Evolutionary conservation across 2,329 filamentous ascomycete genomes (phyloP).

Genomic region (Dryadomyces quercivorus): DNA sequence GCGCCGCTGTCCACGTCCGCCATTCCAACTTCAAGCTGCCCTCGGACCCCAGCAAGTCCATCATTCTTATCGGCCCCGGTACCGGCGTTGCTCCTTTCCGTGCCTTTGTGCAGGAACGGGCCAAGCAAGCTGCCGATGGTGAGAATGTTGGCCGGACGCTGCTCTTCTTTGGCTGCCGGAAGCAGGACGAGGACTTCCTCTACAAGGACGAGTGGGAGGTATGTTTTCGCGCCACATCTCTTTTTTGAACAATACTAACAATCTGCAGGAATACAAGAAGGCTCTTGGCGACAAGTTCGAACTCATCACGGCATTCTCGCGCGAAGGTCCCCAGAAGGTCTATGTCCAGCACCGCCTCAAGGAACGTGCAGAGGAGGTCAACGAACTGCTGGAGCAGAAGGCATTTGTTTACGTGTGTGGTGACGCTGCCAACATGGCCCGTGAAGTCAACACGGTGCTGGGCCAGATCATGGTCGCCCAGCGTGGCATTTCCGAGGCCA

Average conservation of each 20-base stretch:
- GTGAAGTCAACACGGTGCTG: slow-evolving; percentile 81
- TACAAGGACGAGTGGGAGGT: slow-evolving; percentile 91
- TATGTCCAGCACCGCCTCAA: slow-evolving; percentile 92
- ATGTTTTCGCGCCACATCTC: slow-evolving; percentile 25
- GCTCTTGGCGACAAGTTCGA: slow-evolving; percentile 80
- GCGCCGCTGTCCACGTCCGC: slow-evolving; percentile 88
- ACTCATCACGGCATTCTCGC: slow-evolving; percentile 89
- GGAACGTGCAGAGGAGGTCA: slow-evolving; percentile 72
- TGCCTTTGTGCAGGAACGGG: slow-evolving; percentile 87
- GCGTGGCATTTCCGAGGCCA: slow-evolving; percentile 67
- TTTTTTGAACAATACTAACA: slow-evolving; percentile 7
- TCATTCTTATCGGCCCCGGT: slow-evolving; percentile 93
- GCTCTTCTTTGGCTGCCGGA: slow-evolving; percentile 92
- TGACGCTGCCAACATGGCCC: slow-evolving; percentile 93
- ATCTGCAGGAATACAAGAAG: slow-evolving; percentile 62
- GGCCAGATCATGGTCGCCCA: slow-evolving; percentile 77
- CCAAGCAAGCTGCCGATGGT: slow-evolving; percentile 67
- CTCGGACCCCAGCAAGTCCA: slow-evolving; percentile 82
- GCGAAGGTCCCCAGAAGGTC: slow-evolving; percentile 75
- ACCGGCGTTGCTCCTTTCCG: slow-evolving; percentile 96
- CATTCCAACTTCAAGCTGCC: slow-evolving; percentile 99
- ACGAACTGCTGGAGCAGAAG: slow-evolving; percentile 72
- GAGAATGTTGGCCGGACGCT: slow-evolving; percentile 76
- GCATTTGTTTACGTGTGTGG: slow-evolving; percentile 98
- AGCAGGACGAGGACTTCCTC: slow-evolving; percentile 76